Evolutionary conservation across 805 yeast genomes (phyloP), one percentile per base, ranked within the genome.

Genomic region (Yamadazyma olivae): DNA sequence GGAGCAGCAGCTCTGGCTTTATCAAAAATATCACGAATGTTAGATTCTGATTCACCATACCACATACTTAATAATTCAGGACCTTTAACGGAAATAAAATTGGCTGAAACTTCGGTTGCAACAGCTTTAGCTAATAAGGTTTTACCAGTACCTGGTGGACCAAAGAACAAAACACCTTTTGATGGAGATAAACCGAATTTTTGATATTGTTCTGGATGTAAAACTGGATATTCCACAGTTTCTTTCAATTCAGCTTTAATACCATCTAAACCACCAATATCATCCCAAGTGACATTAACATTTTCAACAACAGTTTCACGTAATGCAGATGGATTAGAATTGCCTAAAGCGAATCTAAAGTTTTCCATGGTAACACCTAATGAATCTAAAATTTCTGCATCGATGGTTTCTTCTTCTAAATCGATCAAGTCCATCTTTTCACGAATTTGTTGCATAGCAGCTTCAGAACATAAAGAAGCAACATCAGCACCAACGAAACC

Each of bases 81-180:
- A 51, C 97, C 97, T 70, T 89, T 89, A 36, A 91, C 98, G 32
- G 96, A 85, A 50, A 93, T 93, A 70, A 93, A 93, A 66, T 93
- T 93, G 23, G 99, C 99, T 44, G 96, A 86, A 25, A 93, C 98
- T 65, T 93, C 99, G 32, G 98, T 93, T 32, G 99, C 99, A 51
- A 93, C 98, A 37, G 99, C 99, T 70, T 93, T 93, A 31, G 99
- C 99, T 55, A 93, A 75, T 57, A 93, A 71, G 3, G 99, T 93
- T 72, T 93, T 93, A 89, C 99, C 99, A 43, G 98, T 93, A 85
- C 99, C 99, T 43, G 99, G 99, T 36, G 99, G 99, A 53, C 99
- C 99, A 63, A 85, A 93, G 75, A 93, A 93, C 61, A 93, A 74
- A 49, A 93, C 99, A 72, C 99, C 99, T 70, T 91, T 90, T 27